Percentiles rank a stretch among this genome's conserved stretches.
These are phyloP conservation scores for Metarhizium rileyi DNA, from an alignment of 2,329 filamentous ascomycete genomes.

Conservation along the genomic window DNA sequence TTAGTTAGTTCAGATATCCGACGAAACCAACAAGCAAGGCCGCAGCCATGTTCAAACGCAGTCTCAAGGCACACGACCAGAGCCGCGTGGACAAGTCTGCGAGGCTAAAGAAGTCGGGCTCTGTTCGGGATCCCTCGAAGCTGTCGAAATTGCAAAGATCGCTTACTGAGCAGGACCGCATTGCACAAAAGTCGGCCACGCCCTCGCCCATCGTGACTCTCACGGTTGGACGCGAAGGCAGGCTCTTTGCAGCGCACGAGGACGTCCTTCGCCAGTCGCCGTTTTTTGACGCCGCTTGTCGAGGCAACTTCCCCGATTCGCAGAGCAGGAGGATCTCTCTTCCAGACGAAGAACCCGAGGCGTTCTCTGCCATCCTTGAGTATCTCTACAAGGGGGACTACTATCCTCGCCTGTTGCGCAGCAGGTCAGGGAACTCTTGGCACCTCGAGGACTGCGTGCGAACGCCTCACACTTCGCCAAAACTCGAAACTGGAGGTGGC, in stretches of 20 bases:
- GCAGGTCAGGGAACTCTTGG: constrained; percentile 80
- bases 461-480: constrained; percentile 41
- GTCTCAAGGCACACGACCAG: constrained; percentile 67
- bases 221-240: constrained; percentile 72
- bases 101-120: constrained; percentile 59
- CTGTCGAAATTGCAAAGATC: constrained; percentile 78
- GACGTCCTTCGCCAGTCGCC: constrained; percentile 80
- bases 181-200: constrained; percentile 17
- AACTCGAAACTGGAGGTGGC: constrained; percentile 36
- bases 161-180: constrained; percentile 47
- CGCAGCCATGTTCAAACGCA: constrained; percentile 80
- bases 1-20: constrained; percentile 8
- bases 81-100: constrained; percentile 75
- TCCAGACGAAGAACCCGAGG: constrained; percentile 72
- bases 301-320: constrained; percentile 62
- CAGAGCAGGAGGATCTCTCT: constrained; percentile 71
- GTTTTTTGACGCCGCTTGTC: constrained; percentile 67
- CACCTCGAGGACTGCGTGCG: constrained; percentile 62
- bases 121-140: constrained; percentile 64
- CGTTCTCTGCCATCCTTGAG: constrained; percentile 89
- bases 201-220: constrained; percentile 75
- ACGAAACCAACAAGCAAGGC: constrained; percentile 8
- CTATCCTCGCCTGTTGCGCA: constrained; percentile 79
- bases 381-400: constrained; percentile 97
- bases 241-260: constrained; percentile 91